Percentiles rank a stretch among this genome's conserved stretches.
Conservation (phyloP, 108 stramenopile species). For the Nitzschia inconspicua region DNA sequence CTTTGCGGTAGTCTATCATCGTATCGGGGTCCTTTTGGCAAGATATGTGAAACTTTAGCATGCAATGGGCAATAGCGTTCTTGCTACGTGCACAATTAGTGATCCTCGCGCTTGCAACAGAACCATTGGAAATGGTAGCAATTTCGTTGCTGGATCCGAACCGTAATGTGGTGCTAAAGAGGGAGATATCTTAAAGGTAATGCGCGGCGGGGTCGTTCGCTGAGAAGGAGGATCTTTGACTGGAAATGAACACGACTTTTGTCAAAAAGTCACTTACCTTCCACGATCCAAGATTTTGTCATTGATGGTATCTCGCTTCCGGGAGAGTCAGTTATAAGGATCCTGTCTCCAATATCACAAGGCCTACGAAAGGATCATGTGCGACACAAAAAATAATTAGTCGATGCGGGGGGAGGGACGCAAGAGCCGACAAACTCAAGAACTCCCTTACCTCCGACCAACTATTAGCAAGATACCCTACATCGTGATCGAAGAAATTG, state of each 20-base stretch:
- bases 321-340: conserved; percentile 43
- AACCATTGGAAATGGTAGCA: conserved; percentile 57
- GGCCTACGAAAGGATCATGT: conserved; percentile 30
- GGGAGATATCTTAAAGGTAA: conserved; percentile 30
- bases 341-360: conserved; percentile 79
- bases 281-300: conserved; percentile 69
- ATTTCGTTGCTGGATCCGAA: conserved; percentile 63
- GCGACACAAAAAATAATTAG: background rate
- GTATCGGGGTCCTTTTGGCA: conserved; percentile 42
- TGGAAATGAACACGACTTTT: background rate
- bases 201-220: background rate
- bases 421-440: background rate
- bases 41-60: conserved; percentile 33
- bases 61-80: conserved; percentile 46
- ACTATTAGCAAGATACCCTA: conserved; percentile 65
- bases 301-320: conserved; percentile 13
- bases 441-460: conserved; percentile 26
- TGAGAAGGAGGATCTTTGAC: background rate
- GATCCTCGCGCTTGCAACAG: conserved; percentile 49
- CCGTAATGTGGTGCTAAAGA: conserved; percentile 65
- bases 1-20: conserved; percentile 46
- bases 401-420: background rate
- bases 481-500: background rate
- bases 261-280: conserved; percentile 35
- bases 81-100: conserved; percentile 62